Evolutionary conservation across 768 basidiomycete genomes (phyloP), one percentile per base, ranked within the genome.

Genomic region (Trametes cingulata): DNA sequence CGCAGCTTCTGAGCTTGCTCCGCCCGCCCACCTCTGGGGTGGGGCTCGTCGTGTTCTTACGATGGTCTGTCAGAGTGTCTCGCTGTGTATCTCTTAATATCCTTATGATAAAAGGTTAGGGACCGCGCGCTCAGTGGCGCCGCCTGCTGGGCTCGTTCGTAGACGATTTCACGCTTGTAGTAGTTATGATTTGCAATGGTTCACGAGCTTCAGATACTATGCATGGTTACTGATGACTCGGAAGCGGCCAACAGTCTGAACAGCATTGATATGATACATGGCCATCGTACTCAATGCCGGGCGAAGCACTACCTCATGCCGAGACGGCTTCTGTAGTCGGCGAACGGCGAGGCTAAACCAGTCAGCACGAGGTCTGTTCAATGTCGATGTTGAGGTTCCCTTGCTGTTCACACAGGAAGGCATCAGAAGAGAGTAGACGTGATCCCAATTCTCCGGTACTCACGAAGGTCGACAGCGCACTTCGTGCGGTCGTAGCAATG

Each of bases 401-500:
- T 56, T 61, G 60, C 54, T 61, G n/a, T 29, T 29, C 37, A 35
- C 2, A n/a, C 47, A 37, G 29, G 55, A 56, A 46, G 19, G 17
- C 12, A 46, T 25, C 1, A 33, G 29, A 5, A 33, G 4, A 33
- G 4, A 33, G 29, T 33, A 10, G 29, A 4, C 29, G 29, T 33
- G 29, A 33, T 33, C 29, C 29, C 29, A 33, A 33, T 33, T 33
- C 29, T 33, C 6, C 10, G 33, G 14, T 29, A 65, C 73, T 61
- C 58, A 73, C 73, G 53, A 70, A 73, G 35, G 69, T 72, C n/a
- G 73, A 75, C 24, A 75, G 64, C 2, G 64, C 50, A 56, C 71
- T 63, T 46, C 71, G 67, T 5, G 73, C 73, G 10, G 72, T 73
- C 12, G 70, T 73, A 4, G 72, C 73, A 39, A 73, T 74, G 48